phyloP scores from a whole-genome alignment of 371 early-diverging fungal genomes.

The Mortierella sp. region DNA sequence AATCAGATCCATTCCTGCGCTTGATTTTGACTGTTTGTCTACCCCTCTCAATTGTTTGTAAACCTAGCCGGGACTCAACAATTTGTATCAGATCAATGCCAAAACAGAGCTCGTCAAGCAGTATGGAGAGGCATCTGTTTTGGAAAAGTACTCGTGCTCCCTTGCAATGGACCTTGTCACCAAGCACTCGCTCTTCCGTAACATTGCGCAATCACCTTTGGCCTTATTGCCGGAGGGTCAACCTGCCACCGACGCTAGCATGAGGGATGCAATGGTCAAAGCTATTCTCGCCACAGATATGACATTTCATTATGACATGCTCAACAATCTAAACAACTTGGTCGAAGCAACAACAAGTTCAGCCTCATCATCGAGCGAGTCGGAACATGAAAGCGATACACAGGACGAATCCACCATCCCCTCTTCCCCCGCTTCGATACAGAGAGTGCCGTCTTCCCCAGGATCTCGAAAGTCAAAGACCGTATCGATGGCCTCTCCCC shows the following conservation, averaged over 20 bases:
- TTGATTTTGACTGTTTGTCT: background rate
- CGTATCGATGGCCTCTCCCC: constrained; percentile 16
- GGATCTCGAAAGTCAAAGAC: constrained; percentile 9
- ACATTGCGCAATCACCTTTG: constrained; percentile 42
- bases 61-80: constrained; percentile 87
- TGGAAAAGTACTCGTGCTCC: constrained; percentile 87
- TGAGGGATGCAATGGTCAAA: constrained; percentile 64
- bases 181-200: constrained; percentile 75
- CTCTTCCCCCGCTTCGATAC: background rate
- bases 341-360: constrained; percentile 47
- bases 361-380: constrained; percentile 20
- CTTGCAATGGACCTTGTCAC: constrained; percentile 74
- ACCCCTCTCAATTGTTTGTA: background rate
- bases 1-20: background rate
- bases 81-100: constrained; percentile 87
- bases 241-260: constrained; percentile 60
- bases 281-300: constrained; percentile 91
- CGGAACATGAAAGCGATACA: constrained; percentile 32
- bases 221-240: constrained; percentile 49
- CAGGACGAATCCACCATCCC: background rate
- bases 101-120: constrained; percentile 75
- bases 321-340: constrained; percentile 67
- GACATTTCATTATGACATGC: constrained; percentile 85
- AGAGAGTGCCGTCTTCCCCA: no score
- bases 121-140: constrained; percentile 81